Base-by-base conservation (phyloP, 192 early-diverging fungal species). In the Podila verticillata region DNA sequence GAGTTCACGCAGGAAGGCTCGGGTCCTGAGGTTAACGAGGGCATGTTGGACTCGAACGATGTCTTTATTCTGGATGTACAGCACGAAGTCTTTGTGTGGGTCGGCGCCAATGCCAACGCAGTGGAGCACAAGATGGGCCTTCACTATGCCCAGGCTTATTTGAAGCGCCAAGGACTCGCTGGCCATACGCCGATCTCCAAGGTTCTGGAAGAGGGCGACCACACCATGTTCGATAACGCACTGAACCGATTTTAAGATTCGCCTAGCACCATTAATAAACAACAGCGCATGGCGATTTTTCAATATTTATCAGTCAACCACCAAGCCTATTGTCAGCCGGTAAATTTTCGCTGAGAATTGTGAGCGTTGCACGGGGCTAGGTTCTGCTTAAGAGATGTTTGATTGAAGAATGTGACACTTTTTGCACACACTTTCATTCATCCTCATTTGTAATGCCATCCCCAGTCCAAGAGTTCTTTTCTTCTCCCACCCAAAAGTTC, bases 51-150 rank as follows among this genome's bases (percentile, higher is more conserved):
- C 63, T 66, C 82, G 8, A 82, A 92, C 32, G 89, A 92, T 72
- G 92, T 92, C 34, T 94, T 91, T 72, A 70, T 94, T 56, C 81
- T 92, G 62, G 93, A 94, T 82, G 85, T 82, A 22, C 86, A 86
- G 22, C 68, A 83, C 63, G 75, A 89, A 68, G 74, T 93, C 29
- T 92, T 83, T 70, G 70, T 86, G 39, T 93, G 92, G 92, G 67
- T 92, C 29, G 92, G 92, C 30, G 57, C 66, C 4, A 39, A 84
- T 12, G 83, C 92, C 39, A 86, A 66, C 32, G 58, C 70, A 12
- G 83, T 84, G 19, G 93, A 94, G 73, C 82, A 86, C 51, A 74
- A 51, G 60, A 65, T 75, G 47, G 88, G 86, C 7, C 67, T 95
- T 12, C 82, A 90, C 9, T 85, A 87, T 74, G 94, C 92, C 17